phyloP scores from a whole-genome alignment of 106 monocot species.

The Dendrobium chrysotoxum region DNA sequence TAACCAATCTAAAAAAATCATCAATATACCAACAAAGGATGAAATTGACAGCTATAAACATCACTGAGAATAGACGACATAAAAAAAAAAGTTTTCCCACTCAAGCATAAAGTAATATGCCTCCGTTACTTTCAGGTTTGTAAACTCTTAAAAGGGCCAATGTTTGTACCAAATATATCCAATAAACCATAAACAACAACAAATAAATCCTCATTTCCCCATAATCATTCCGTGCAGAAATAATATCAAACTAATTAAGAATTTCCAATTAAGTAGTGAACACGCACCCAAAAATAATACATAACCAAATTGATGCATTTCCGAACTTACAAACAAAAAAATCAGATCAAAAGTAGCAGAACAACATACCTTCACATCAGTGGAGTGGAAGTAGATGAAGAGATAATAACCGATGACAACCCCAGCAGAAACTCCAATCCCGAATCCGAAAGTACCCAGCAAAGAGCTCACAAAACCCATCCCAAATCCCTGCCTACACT shows the following conservation, averaged over 20 bases:
- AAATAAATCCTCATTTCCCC: background rate
- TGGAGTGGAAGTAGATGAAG: slow-evolving; percentile 74
- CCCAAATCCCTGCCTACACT: background rate
- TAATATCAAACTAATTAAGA: background rate
- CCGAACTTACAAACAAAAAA: background rate
- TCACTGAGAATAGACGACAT: background rate
- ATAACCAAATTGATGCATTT: background rate
- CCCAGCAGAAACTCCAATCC: slow-evolving; percentile 49
- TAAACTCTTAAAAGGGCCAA: background rate
- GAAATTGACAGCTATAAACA: background rate
- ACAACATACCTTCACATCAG: slow-evolving; percentile 49
- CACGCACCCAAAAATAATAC: background rate
- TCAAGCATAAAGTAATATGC: background rate
- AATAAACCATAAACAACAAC: background rate
- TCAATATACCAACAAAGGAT: background rate
- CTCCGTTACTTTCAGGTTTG: background rate
- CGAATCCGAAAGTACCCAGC: slow-evolving; percentile 64
- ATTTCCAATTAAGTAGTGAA: background rate
- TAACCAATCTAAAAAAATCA: background rate
- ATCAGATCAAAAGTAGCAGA: background rate
- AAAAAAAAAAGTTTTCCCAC: background rate
- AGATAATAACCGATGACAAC: slow-evolving; percentile 68
- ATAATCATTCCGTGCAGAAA: background rate
- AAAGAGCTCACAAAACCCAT: slow-evolving; percentile 60
- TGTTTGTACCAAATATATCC: background rate